phyloP scores from a whole-genome alignment of 768 basidiomycete genomes.

The Lanmaoa pseudosensibilis region DNA sequence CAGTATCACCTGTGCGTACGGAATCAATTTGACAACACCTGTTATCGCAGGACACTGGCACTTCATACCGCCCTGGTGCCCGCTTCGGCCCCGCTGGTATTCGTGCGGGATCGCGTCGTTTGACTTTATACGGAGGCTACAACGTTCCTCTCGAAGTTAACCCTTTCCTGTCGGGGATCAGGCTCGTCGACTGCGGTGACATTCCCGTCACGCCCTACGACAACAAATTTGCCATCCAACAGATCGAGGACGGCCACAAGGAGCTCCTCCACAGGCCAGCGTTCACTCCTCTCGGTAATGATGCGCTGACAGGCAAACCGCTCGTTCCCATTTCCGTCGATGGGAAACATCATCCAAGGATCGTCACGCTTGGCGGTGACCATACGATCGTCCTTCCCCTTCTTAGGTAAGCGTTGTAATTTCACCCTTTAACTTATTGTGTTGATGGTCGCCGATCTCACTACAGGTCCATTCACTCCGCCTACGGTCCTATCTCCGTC shows the following conservation, averaged over 20 bases:
- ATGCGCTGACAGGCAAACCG: conserved; percentile 55
- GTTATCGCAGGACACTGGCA: conserved; percentile 57
- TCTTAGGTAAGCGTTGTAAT: conserved; percentile 26
- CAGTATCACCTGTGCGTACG: not conserved
- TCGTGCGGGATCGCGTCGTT: conserved; percentile 71
- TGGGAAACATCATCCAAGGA: conserved; percentile 72
- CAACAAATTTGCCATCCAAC: conserved; percentile 68
- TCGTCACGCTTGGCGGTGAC: conserved; percentile 85
- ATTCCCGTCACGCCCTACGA: conserved; percentile 80
- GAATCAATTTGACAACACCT: not conserved
- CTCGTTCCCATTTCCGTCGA: conserved; percentile 63
- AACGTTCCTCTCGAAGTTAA: conserved; percentile 74
- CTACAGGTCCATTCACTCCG: conserved; percentile 66
- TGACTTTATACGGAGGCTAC: conserved; percentile 76
- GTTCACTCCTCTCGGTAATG: conserved; percentile 62
- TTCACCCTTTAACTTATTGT: not conserved
- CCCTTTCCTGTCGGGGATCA: conserved; percentile 67
- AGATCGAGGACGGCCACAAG: conserved; percentile 75
- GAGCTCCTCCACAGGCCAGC: conserved; percentile 63
- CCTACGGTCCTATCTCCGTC: conserved; percentile 77
- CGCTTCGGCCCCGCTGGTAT: conserved; percentile 86
- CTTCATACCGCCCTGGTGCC: conserved; percentile 80
- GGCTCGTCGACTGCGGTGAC: conserved; percentile 75
- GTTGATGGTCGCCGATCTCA: not conserved
- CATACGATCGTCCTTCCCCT: conserved; percentile 78